Conservation (phyloP, 495 filamentous ascomycete genomes). For the Neurospora tetrasperma region DNA sequence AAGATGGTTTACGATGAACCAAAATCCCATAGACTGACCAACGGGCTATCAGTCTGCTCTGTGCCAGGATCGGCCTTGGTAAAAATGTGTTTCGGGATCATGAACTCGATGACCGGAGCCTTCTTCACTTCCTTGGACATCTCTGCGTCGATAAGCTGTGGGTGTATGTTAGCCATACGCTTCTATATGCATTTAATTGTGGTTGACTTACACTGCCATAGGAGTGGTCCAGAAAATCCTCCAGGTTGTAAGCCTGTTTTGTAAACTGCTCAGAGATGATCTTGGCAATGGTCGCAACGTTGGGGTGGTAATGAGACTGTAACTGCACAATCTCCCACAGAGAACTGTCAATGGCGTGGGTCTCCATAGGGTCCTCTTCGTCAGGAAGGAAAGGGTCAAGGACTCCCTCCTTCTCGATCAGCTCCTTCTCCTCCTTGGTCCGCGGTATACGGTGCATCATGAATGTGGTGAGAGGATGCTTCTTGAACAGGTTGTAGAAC, state of each 20-base stretch:
- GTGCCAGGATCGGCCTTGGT: slow-evolving; percentile 39
- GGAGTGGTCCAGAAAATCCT: slow-evolving; percentile 94
- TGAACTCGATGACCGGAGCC: slow-evolving; percentile 78
- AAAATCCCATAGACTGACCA: slow-evolving; percentile 50
- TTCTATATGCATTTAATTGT: neutral
- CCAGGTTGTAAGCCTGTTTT: slow-evolving; percentile 81
- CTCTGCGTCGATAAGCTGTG: slow-evolving; percentile 69
- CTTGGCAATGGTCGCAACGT: slow-evolving; percentile 85
- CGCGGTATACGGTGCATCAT: slow-evolving; percentile 79
- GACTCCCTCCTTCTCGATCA: slow-evolving; percentile 55
- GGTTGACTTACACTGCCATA: slow-evolving; percentile 63
- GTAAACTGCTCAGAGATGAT: slow-evolving; percentile 97
- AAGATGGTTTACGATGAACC: slow-evolving; percentile 8
- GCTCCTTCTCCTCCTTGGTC: slow-evolving; percentile 42
- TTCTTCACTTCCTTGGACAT: slow-evolving; percentile 74
- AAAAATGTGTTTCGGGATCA: slow-evolving; percentile 87
- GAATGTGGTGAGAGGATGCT: slow-evolving; percentile 81
- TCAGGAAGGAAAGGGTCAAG: slow-evolving; percentile 67
- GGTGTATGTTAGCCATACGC: slow-evolving; percentile 17
- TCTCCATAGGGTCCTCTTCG: slow-evolving; percentile 75
- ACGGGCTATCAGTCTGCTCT: slow-evolving; percentile 34
- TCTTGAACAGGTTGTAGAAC: slow-evolving; percentile 90
- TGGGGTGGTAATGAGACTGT: slow-evolving; percentile 92
- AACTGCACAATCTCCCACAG: slow-evolving; percentile 90
- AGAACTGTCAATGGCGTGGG: slow-evolving; percentile 79